Conservation (phyloP, 768 basidiomycete species). For the Kwoniella dejecticola region DNA sequence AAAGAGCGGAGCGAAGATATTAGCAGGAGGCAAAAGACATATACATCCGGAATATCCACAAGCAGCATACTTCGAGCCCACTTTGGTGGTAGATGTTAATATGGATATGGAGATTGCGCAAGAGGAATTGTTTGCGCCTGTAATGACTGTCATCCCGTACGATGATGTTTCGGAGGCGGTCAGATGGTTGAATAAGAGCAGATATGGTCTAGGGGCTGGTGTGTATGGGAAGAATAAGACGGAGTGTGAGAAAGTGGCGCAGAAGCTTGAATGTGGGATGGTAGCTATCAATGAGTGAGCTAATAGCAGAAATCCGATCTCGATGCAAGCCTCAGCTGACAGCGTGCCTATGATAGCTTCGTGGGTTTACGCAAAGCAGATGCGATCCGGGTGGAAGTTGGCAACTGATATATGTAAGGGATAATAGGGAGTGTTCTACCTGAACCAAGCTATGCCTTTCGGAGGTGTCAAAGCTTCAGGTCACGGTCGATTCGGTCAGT, state of each 20-base stretch:
- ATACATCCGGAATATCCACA: conserved; percentile 68
- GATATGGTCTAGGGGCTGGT: conserved; percentile 87
- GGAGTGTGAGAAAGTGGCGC: conserved; percentile 76
- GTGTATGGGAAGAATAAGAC: conserved; percentile 87
- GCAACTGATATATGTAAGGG: conserved; percentile 5
- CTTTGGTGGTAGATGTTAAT: conserved; percentile 78
- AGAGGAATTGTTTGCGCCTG: conserved; percentile 89
- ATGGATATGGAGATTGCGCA: conserved; percentile 74
- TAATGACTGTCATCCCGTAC: conserved; percentile 84
- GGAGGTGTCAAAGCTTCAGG: conserved; percentile 90
- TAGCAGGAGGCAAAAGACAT: conserved; percentile 68
- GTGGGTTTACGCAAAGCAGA: conserved; percentile 9
- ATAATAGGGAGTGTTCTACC: conserved; percentile 52
- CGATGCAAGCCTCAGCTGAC: conserved; percentile 63
- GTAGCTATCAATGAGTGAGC: conserved; percentile 93
- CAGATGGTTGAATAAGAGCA: conserved; percentile 80
- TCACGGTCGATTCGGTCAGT: conserved; percentile 85
- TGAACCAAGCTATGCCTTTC: conserved; percentile 88
- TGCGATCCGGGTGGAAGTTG: too few relatives aligned
- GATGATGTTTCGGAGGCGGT: conserved; percentile 81
- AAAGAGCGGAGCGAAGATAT: conserved; percentile 66
- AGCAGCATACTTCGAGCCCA: conserved; percentile 82
- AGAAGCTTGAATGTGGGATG: conserved; percentile 88
- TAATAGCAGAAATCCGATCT: background rate
- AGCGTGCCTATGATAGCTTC: conserved; percentile 11